phyloP scores from a whole-genome alignment of 371 early-diverging fungal species.

The Syncephalastrum contaminatum region DNA sequence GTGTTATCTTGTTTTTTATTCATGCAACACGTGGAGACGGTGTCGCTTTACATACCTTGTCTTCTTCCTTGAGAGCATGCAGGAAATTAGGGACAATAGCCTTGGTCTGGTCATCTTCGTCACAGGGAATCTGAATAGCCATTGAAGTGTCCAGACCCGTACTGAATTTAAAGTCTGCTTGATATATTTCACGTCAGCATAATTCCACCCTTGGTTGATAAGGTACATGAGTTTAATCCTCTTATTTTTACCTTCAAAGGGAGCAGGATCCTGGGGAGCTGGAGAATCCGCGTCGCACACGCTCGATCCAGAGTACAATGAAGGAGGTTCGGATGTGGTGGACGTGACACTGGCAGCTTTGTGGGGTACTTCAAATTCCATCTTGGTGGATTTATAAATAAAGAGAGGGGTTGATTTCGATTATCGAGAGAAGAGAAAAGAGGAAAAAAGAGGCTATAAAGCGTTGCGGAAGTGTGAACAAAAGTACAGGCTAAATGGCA shows the following conservation, averaged over 20 bases:
- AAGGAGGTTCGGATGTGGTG: constrained; percentile 14
- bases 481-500: neutral
- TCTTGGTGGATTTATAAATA: constrained; percentile 4
- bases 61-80: no score
- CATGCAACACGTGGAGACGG: no score
- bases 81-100: constrained; percentile 4
- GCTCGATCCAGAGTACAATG: constrained; percentile 19
- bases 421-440: neutral
- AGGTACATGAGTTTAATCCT: no score
- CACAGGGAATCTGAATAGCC: constrained; percentile 20
- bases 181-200: no score
- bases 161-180: constrained; percentile 15
- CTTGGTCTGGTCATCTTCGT: constrained; percentile 15
- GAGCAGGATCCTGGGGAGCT: constrained; percentile 12
- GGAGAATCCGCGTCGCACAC: constrained; percentile 16
- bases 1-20: no score
- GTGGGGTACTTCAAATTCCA: constrained; percentile 3
- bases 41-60: constrained; percentile 1
- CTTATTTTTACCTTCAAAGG: constrained; percentile 13
- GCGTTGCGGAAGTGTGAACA: neutral
- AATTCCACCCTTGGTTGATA: no score
- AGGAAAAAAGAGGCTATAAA: no score
- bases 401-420: neutral
- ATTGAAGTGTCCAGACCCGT: constrained; percentile 10
- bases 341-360: constrained; percentile 16